Percentiles rank a stretch among this genome's conserved stretches.
phyloP scores from a whole-genome alignment of 768 basidiomycete species.

The Leccinum longicurvipes region DNA sequence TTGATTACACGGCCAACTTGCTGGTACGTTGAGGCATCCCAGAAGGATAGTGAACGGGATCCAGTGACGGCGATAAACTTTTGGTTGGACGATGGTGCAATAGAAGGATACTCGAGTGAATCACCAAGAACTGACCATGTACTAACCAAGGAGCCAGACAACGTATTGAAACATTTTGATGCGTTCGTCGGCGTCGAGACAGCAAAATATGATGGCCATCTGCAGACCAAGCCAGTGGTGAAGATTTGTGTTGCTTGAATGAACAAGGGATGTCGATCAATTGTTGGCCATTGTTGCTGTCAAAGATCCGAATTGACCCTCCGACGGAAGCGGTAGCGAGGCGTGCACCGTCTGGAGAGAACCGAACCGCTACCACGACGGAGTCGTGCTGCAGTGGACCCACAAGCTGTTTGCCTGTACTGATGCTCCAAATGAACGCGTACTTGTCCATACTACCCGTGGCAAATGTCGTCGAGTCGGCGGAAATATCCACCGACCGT shows the following conservation, averaged over 20 bases:
- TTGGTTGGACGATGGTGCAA: neutral
- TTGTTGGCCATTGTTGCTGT: neutral
- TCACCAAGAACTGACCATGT: neutral
- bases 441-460: neutral
- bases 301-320: neutral
- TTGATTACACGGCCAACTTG: too few species aligned
- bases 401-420: neutral
- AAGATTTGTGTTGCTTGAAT: neutral
- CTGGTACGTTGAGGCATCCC: too few species aligned
- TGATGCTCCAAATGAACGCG: neutral
- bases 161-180: neutral
- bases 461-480: neutral
- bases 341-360: neutral
- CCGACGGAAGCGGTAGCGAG: neutral
- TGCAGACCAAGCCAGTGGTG: neutral
- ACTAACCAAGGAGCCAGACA: neutral
- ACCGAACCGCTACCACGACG: neutral
- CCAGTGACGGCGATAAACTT: slow-evolving; percentile 1
- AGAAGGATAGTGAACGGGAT: too few species aligned
- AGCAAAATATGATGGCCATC: neutral
- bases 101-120: too few species aligned
- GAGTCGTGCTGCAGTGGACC: neutral
- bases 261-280: neutral
- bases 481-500: neutral
- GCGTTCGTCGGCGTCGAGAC: neutral